A percentile compares a stretch with the other conserved stretches of the same genome.
These are phyloP conservation scores for Cenchrus purpureus DNA, from an alignment of 176 grass and related monocot species.

Conservation along the genomic window DNA sequence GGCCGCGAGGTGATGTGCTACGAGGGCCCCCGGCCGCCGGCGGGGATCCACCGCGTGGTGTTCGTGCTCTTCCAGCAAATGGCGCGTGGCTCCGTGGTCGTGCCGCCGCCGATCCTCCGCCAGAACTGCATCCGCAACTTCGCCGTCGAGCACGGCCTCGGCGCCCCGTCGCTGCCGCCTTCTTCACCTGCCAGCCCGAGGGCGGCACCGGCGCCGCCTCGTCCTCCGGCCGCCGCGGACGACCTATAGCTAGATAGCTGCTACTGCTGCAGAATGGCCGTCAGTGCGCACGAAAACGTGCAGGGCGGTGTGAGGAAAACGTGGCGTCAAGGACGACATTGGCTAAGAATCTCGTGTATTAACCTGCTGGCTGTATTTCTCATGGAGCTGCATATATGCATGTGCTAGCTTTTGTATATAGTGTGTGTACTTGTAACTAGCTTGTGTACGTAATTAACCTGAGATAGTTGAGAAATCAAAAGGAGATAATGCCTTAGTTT, in stretches of 20 bases:
- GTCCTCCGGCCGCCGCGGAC: neutral
- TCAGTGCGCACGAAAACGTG: too few species aligned
- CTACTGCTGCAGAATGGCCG: too few species aligned
- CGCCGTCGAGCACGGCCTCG: constrained; percentile 42
- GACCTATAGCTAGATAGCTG: too few species aligned
- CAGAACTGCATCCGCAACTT: constrained; percentile 51
- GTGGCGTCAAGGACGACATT: too few species aligned
- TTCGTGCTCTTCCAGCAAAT: constrained; percentile 54
- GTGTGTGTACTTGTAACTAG: too few species aligned
- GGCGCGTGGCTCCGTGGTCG: constrained; percentile 24
- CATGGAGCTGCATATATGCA: neutral
- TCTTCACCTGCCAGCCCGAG: constrained; percentile 65
- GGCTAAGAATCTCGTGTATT: too few species aligned
- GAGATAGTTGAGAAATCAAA: neutral
- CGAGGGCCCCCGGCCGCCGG: constrained; percentile 49
- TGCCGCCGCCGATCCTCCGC: constrained; percentile 38
- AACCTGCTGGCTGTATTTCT: too few species aligned
- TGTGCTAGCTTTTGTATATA: neutral
- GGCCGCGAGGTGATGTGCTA: constrained; percentile 57
- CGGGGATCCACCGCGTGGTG: constrained; percentile 64
- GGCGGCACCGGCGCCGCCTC: constrained; percentile 48
- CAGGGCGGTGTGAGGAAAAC: too few species aligned
- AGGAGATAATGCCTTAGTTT: neutral
- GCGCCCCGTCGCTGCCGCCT: constrained; percentile 44
- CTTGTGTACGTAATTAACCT: neutral